Percentiles rank a stretch among this genome's conserved stretches.
Evolutionary conservation across 495 filamentous ascomycete species (phyloP).

Genomic region (Penicillium lividum): DNA sequence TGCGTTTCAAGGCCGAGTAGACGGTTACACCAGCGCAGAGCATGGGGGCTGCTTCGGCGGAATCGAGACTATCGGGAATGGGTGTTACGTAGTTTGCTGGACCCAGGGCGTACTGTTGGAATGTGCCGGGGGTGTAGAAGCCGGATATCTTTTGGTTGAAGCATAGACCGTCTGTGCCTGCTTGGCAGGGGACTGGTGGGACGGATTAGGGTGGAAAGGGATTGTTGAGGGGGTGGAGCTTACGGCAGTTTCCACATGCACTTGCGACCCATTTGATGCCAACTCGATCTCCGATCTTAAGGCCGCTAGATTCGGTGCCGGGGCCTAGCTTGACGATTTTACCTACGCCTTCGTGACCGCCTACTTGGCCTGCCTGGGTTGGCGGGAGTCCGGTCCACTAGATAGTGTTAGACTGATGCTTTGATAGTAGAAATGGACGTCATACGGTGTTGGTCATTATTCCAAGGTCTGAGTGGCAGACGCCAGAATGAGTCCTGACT

Average conservation of each 20-base stretch:
- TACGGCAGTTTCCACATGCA: conserved; percentile 51
- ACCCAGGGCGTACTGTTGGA: conserved; percentile 69
- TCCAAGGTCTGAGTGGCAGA: conserved; percentile 68
- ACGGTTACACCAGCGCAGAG: conserved; percentile 63
- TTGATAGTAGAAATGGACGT: background rate
- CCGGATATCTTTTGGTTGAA: conserved; percentile 57
- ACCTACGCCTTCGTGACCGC: conserved; percentile 64
- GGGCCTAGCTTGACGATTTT: conserved; percentile 62
- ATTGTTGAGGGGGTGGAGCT: conserved; percentile 12
- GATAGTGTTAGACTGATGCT: conserved; percentile 11
- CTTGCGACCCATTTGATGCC: conserved; percentile 59
- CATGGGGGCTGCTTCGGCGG: conserved; percentile 63
- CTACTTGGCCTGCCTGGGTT: conserved; percentile 65
- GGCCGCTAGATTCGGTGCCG: conserved; percentile 44
- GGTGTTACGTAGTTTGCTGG: conserved; percentile 69
- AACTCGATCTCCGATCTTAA: conserved; percentile 68
- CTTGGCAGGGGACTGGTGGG: conserved; percentile 50
- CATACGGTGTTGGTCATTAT: conserved; percentile 58
- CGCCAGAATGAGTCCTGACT: conserved; percentile 63
- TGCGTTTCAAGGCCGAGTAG: conserved; percentile 60
- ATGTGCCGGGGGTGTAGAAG: conserved; percentile 64
- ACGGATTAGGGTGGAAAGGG: background rate
- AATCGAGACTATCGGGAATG: conserved; percentile 61
- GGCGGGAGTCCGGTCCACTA: conserved; percentile 62
- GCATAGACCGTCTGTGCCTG: conserved; percentile 60